Conservation (phyloP, 2,329 filamentous ascomycete genomes). For the Furcasterigmium furcatum region DNA sequence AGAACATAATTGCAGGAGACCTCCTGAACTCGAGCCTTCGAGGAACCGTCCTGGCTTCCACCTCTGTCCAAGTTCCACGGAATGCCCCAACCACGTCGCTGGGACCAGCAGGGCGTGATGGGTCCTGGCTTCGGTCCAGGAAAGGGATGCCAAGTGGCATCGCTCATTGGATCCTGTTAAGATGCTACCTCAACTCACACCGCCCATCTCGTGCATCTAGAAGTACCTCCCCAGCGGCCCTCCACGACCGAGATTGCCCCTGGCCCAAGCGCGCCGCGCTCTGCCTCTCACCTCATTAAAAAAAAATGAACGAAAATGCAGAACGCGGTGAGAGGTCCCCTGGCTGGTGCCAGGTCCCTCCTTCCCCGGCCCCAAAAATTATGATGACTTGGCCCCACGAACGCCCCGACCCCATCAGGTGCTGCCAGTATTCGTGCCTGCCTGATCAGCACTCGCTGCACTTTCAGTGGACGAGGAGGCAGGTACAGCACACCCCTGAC, state of each 20-base stretch:
- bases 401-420: background rate
- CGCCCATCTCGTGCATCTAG: background rate
- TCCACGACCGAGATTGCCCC: background rate
- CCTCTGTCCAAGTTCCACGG: too few species aligned
- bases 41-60: too few species aligned
- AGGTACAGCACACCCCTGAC: too few species aligned
- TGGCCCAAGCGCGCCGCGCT: background rate
- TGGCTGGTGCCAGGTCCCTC: too few species aligned
- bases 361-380: slow-evolving; percentile 1
- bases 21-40: too few species aligned
- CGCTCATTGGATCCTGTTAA: background rate
- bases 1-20: too few species aligned
- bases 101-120: too few species aligned
- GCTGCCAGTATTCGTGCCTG: background rate
- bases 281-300: background rate
- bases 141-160: background rate
- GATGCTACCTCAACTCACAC: background rate
- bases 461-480: too few species aligned
- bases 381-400: slow-evolving; percentile 1
- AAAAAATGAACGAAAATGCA: background rate
- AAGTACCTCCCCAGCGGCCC: background rate
- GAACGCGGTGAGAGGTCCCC: background rate
- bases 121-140: too few species aligned
- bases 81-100: too few species aligned
- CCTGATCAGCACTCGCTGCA: background rate